A percentile compares a stretch with the other conserved stretches of the same genome.
These are phyloP conservation scores for Bathelium albidoporum DNA, from an alignment of 495 filamentous ascomycete genomes.

Conservation along the genomic window DNA sequence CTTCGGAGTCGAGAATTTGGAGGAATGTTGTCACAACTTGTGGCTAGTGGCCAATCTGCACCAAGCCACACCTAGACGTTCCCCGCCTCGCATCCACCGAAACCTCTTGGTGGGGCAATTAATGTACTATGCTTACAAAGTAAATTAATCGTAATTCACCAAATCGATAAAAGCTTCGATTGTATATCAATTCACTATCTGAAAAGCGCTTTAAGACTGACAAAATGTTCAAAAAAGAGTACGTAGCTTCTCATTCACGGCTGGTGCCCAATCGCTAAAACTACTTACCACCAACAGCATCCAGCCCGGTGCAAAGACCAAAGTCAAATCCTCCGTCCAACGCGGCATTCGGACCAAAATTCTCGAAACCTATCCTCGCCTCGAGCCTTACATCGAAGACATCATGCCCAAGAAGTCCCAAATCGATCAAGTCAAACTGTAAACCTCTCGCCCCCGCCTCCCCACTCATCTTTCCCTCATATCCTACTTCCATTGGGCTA, in stretches of 20 bases:
- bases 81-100: not conserved
- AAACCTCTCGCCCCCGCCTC: conserved; percentile 13
- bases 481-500: conserved; percentile 3
- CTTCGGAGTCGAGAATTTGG: not conserved
- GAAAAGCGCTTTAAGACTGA: no score
- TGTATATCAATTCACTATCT: no score
- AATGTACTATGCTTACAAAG: no score
- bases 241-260: conserved; percentile 10
- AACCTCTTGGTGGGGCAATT: not conserved
- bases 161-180: no score
- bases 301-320: conserved; percentile 69
- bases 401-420: conserved; percentile 94
- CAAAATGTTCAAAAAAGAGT: conserved; percentile 24
- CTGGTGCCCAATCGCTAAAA: conserved; percentile 1
- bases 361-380: conserved; percentile 71
- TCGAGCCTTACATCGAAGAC: conserved; percentile 84
- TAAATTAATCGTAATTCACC: no score
- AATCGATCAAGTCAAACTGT: conserved; percentile 81
- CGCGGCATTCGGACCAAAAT: conserved; percentile 73
- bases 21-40: not conserved
- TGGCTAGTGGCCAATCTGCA: not conserved
- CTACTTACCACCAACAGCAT: conserved; percentile 43
- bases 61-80: not conserved
- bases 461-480: not conserved
- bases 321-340: conserved; percentile 95